These are phyloP conservation scores for Candida peoriensis DNA, from an alignment of 805 yeast genomes.

Conservation along the genomic window DNA sequence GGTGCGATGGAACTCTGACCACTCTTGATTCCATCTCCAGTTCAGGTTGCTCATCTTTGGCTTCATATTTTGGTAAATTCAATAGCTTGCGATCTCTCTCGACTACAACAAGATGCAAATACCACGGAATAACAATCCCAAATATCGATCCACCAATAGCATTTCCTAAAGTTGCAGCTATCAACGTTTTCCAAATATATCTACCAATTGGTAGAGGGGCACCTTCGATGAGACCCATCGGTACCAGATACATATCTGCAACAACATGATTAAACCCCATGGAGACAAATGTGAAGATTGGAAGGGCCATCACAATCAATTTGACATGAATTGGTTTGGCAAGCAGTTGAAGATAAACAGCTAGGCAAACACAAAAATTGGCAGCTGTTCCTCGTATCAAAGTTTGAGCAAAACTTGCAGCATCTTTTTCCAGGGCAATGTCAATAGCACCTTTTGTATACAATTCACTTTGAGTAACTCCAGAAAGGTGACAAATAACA, in stretches of 20 bases:
- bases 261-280: constrained; percentile 77
- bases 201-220: constrained; percentile 58
- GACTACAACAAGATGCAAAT: constrained; percentile 65
- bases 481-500: constrained; percentile 54
- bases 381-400: constrained; percentile 71
- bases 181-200: constrained; percentile 66
- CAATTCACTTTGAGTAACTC: constrained; percentile 35
- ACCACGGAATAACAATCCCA: constrained; percentile 63
- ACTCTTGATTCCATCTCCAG: constrained; percentile 75
- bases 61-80: constrained; percentile 63
- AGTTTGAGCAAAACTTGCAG: constrained; percentile 52
- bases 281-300: constrained; percentile 73
- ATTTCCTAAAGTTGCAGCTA: constrained; percentile 73
- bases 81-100: constrained; percentile 61
- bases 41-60: constrained; percentile 78
- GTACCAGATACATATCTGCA: constrained; percentile 72
- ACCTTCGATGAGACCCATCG: constrained; percentile 63
- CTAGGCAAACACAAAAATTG: constrained; percentile 71
- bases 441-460: constrained; percentile 45
- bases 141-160: constrained; percentile 74
- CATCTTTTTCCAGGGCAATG: constrained; percentile 39
- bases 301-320: constrained; percentile 54
- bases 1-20: constrained; percentile 43
- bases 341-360: constrained; percentile 71
- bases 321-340: constrained; percentile 79